A percentile compares a stretch with the other conserved stretches of the same genome.
Evolutionary conservation across 495 filamentous ascomycete species (phyloP).

Genomic region (Bacidia rubella): DNA sequence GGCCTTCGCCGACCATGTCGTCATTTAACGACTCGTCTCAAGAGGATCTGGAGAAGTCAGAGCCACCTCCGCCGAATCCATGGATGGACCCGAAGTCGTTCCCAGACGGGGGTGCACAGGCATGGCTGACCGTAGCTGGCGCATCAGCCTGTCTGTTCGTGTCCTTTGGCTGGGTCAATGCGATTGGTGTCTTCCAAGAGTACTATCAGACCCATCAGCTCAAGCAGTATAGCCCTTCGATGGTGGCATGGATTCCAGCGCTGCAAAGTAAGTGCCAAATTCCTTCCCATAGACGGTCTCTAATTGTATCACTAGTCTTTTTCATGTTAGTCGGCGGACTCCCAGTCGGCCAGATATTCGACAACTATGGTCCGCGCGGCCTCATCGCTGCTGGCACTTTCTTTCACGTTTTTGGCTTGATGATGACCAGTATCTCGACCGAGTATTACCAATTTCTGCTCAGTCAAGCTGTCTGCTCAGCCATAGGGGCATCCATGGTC

Average conservation of each 20-base stretch:
- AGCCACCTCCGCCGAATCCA: constrained; percentile 1
- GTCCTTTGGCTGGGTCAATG: constrained; percentile 44
- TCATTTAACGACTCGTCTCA: not conserved
- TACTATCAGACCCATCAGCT: constrained; percentile 46
- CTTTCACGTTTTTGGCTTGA: constrained; percentile 17
- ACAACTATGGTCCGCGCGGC: constrained; percentile 25
- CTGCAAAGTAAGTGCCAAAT: constrained; percentile 18
- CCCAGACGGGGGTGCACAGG: constrained; percentile 23
- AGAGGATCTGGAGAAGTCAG: constrained; percentile 3
- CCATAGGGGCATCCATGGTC: not conserved
- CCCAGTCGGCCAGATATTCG: constrained; percentile 25
- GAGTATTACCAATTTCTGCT: constrained; percentile 56
- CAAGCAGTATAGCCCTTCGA: constrained; percentile 28
- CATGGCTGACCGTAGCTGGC: constrained; percentile 25
- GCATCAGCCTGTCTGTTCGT: constrained; percentile 21
- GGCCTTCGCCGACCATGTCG: not conserved
- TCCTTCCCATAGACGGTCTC: not conserved
- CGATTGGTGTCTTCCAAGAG: constrained; percentile 48
- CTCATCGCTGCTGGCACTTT: constrained; percentile 8
- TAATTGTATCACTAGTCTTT: constrained; percentile 20
- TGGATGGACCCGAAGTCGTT: constrained; percentile 10
- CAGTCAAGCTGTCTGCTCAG: not conserved
- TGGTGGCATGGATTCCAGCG: constrained; percentile 44
- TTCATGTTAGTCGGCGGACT: constrained; percentile 27
- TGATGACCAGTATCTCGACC: constrained; percentile 25